Percentiles rank a stretch among this genome's conserved stretches.
Evolutionary conservation across 2,329 filamentous ascomycete genomes (phyloP).

Genomic region (Aureobasidium sp.): DNA sequence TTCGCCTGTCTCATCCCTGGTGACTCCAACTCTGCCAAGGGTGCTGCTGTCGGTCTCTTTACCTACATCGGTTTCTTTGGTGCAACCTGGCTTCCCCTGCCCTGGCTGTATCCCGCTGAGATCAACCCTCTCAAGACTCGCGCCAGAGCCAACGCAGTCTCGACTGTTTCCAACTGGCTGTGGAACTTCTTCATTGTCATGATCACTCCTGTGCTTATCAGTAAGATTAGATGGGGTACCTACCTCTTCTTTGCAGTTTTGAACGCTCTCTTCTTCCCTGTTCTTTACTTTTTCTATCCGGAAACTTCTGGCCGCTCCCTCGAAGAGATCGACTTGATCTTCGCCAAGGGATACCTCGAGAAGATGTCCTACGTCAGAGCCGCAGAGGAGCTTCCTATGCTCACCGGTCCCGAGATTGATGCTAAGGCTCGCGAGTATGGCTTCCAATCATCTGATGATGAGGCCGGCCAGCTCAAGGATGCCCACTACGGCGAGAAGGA

Average conservation of each 20-base stretch:
- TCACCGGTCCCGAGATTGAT: conserved; percentile 31
- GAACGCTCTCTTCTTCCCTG: conserved; percentile 48
- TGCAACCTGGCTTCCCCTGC: conserved; percentile 40
- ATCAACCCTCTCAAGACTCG: conserved; percentile 49
- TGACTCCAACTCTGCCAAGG: conserved; percentile 29
- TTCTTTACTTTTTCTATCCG: conserved; percentile 54
- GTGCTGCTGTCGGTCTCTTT: conserved; percentile 56
- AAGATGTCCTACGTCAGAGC: conserved; percentile 32
- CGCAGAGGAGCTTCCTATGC: conserved; percentile 30
- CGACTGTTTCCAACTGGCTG: conserved; percentile 49
- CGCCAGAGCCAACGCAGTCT: conserved; percentile 49
- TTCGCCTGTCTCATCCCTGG: conserved; percentile 37
- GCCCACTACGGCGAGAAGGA: conserved; percentile 23
- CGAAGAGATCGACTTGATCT: conserved; percentile 26
- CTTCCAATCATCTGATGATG: conserved; percentile 26
- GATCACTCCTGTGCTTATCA: conserved; percentile 36
- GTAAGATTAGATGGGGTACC: conserved; percentile 34
- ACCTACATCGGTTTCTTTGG: conserved; percentile 64
- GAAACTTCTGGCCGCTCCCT: conserved; percentile 22
- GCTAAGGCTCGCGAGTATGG: conserved; percentile 31
- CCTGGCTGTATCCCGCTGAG: conserved; percentile 29
- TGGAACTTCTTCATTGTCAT: conserved; percentile 43
- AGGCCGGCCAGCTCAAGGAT: conserved; percentile 26
- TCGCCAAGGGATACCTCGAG: conserved; percentile 26
- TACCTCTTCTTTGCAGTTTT: conserved; percentile 46